Evolutionary conservation across 2,329 filamentous ascomycete species (phyloP).

Genomic region (Decorospora gaudefroyi): DNA sequence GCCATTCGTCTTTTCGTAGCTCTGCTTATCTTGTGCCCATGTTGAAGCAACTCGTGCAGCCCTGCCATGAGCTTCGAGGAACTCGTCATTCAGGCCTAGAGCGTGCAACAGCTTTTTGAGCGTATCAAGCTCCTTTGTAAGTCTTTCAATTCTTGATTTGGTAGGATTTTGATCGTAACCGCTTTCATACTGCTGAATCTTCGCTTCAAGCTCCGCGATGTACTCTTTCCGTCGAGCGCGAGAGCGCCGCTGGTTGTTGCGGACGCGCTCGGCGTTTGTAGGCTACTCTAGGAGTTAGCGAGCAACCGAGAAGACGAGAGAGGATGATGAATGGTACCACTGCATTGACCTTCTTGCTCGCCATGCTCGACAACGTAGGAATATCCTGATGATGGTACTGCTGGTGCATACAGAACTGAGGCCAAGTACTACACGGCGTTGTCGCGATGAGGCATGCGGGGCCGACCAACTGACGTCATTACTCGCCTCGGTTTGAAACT

Average conservation of each 20-base stretch:
- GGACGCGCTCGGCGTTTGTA: conserved; percentile 16
- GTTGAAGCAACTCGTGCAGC: neutral
- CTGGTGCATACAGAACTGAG: neutral
- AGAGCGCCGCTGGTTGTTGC: conserved; percentile 23
- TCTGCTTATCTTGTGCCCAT: too few relatives aligned
- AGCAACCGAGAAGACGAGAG: neutral
- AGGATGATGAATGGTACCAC: neutral
- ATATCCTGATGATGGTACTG: neutral
- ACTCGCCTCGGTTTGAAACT: neutral
- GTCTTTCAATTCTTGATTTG: neutral
- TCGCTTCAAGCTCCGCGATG: conserved; percentile 17
- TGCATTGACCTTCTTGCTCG: neutral
- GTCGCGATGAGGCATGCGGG: neutral
- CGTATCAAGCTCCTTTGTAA: neutral
- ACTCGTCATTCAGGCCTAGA: conserved; percentile 11
- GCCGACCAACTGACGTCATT: neutral
- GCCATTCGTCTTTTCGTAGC: too few relatives aligned
- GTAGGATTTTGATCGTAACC: neutral
- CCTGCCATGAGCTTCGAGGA: conserved; percentile 12
- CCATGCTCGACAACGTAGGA: neutral
- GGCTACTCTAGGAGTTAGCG: conserved; percentile 3
- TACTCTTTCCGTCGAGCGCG: conserved; percentile 18
- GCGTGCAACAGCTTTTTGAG: conserved; percentile 15
- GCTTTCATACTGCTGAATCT: conserved; percentile 11
- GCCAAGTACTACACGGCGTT: neutral